Evolutionary conservation across 495 filamentous ascomycete genomes (phyloP).

Genomic region (Penicillium odoratum): DNA sequence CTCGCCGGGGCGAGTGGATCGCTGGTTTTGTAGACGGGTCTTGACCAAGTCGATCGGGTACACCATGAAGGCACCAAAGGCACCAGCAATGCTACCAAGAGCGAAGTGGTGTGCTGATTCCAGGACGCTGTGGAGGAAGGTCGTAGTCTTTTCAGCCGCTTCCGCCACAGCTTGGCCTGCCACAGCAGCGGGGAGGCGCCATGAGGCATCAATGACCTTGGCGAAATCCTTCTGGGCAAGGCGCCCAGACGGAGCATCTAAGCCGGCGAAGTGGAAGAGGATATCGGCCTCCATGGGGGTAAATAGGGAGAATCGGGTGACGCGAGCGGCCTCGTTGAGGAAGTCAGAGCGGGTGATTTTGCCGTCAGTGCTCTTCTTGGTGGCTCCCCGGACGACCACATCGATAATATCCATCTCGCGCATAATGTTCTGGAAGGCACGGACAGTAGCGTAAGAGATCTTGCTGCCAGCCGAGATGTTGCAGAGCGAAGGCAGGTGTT

Average conservation of each 20-base stretch:
- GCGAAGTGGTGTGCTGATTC: constrained; percentile 88
- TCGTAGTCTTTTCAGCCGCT: constrained; percentile 50
- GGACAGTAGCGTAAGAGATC: constrained; percentile 95
- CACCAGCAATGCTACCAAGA: constrained; percentile 85
- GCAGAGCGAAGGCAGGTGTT: constrained; percentile 90
- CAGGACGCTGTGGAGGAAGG: constrained; percentile 59
- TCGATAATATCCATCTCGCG: constrained; percentile 97
- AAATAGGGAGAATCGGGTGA: constrained; percentile 90
- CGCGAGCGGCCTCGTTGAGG: constrained; percentile 85
- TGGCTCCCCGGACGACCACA: constrained; percentile 82
- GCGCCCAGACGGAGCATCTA: constrained; percentile 83
- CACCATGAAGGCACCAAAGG: constrained; percentile 98
- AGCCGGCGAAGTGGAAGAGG: constrained; percentile 94
- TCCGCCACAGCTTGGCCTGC: constrained; percentile 43
- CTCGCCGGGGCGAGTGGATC: constrained; percentile 75
- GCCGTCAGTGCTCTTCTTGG: constrained; percentile 78
- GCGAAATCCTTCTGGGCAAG: constrained; percentile 84
- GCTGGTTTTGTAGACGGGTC: constrained; percentile 98
- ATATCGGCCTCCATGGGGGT: constrained; percentile 99
- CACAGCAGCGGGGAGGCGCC: constrained; percentile 62
- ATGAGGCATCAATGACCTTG: constrained; percentile 91
- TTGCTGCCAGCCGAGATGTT: constrained; percentile 91
- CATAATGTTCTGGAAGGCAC: constrained; percentile 96
- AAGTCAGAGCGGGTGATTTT: constrained; percentile 95
- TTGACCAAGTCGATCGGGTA: constrained; percentile 99